Conservation (phyloP, 495 filamentous ascomycete genomes). For the Tuber calosporum region DNA sequence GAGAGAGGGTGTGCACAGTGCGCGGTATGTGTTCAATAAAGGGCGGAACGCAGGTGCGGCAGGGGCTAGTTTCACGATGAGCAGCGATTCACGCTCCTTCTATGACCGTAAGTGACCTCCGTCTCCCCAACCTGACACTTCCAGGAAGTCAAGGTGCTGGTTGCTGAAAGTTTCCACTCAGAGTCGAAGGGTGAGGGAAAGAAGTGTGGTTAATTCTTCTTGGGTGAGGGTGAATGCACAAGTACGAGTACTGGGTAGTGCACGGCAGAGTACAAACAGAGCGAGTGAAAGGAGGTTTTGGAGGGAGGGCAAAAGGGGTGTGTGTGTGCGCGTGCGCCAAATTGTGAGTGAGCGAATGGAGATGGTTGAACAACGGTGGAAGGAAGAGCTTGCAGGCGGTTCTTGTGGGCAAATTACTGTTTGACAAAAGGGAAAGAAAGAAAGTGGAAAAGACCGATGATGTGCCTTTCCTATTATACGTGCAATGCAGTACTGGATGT, state of each 20-base stretch:
- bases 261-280: background rate
- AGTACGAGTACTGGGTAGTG: background rate
- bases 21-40: slow-evolving; percentile 36
- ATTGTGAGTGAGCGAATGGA: slow-evolving; percentile 13
- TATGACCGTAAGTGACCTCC: slow-evolving; percentile 26
- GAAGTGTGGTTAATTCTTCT: slow-evolving; percentile 4
- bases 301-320: slow-evolving; percentile 22
- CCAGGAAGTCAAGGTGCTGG: background rate
- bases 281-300: slow-evolving; percentile 35
- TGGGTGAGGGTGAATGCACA: background rate
- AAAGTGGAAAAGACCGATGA: slow-evolving; percentile 4
- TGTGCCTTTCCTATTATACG: background rate
- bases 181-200: slow-evolving; percentile 3
- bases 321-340: slow-evolving; percentile 12
- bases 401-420: slow-evolving; percentile 24
- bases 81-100: slow-evolving; percentile 22
- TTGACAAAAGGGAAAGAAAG: background rate
- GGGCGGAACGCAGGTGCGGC: slow-evolving; percentile 32
- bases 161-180: background rate
- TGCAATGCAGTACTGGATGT: background rate
- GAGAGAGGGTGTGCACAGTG: slow-evolving; percentile 13
- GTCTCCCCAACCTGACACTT: background rate
- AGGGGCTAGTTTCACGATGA: slow-evolving; percentile 38
- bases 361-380: slow-evolving; percentile 16
- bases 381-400: slow-evolving; percentile 14